Evolutionary conservation across 768 basidiomycete species (phyloP).

Genomic region (Auriculariales sp.): DNA sequence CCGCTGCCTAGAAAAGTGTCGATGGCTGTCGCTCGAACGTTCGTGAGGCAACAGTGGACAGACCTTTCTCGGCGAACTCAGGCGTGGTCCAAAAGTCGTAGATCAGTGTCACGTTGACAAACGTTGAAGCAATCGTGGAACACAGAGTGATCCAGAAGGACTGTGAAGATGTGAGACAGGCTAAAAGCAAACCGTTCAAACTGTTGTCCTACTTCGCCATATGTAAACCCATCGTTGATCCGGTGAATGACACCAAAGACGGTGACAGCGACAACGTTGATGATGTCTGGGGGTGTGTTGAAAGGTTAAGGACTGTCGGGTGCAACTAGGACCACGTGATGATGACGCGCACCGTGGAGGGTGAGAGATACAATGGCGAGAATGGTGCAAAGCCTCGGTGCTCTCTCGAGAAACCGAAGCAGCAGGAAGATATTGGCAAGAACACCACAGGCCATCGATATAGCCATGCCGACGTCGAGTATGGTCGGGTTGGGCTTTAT

Average conservation of each 20-base stretch:
- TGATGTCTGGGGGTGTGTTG: conserved; percentile 32
- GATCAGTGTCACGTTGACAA: conserved; percentile 55
- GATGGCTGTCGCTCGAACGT: background rate
- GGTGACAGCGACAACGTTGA: conserved; percentile 47
- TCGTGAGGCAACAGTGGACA: conserved; percentile 8
- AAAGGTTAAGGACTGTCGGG: too few species aligned
- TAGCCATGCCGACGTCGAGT: conserved; percentile 41
- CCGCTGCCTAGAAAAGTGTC: conserved; percentile 42
- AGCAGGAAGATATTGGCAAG: conserved; percentile 57
- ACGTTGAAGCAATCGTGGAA: conserved; percentile 49
- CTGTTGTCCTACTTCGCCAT: conserved; percentile 21
- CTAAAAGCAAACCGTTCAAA: background rate
- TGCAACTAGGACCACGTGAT: too few species aligned
- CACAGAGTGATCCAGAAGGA: conserved; percentile 68
- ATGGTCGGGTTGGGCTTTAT: conserved; percentile 37
- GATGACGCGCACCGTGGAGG: conserved; percentile 41
- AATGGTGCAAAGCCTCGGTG: conserved; percentile 47
- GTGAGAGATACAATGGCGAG: conserved; percentile 49
- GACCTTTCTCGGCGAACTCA: conserved; percentile 52
- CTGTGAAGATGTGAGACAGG: conserved; percentile 15
- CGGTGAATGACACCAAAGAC: conserved; percentile 50
- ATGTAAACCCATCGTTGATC: conserved; percentile 53
- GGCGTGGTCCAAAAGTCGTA: conserved; percentile 43
- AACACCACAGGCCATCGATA: conserved; percentile 56
- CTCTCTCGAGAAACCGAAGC: conserved; percentile 55